Evolutionary conservation across 2,329 filamentous ascomycete species (phyloP), one percentile per base, ranked within the genome.

Genomic region (Talaromyces rugulosus): DNA sequence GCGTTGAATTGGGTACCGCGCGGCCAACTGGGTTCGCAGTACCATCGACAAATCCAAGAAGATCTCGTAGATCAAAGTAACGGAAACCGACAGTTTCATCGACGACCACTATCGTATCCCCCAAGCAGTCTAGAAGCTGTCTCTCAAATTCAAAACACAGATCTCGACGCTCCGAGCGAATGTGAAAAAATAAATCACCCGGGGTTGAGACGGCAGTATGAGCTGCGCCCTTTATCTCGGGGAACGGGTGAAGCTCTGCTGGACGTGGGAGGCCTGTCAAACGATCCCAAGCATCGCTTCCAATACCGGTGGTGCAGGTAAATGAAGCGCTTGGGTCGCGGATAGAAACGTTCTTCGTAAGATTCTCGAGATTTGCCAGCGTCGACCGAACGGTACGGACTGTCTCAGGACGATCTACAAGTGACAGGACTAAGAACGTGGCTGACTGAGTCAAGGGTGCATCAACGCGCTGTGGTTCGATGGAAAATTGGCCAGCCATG

Each of bases 11-110:
- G 0, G 72, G 67, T 0, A 84, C 75, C 0, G 73, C 78, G 0
- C 74, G 67, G 0, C 83, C 83, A 0, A 81, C 76, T 0, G 84
- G 84, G 64, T 87, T 87, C 2, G 84, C 84, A 0, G 84, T 87
- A 16, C 84, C 84, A 62, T 87, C 84, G 3, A 87, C 82, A 58
- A 87, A 87, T 0, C 84, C 84, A 0, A 87, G 77, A 0, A 86
- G 77, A 63, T 86, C 84, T 1, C 84, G 81, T 0, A 81, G 78
- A 64, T 87, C 84, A 62, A 86, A 86, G 69, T 86, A 87, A 3
- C 84, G 80, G 70, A 87, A 87, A 0, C 84, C 84, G 0, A 77
- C 73, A 0, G 84, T 86, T 60, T 81, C 80, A 57, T 87, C 84
- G 1, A 80, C 74, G 0, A 85, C 76, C 0, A 66, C 69, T 11